Evolutionary conservation across 2,329 filamentous ascomycete genomes (phyloP).

Genomic region (Alternaria sp.): DNA sequence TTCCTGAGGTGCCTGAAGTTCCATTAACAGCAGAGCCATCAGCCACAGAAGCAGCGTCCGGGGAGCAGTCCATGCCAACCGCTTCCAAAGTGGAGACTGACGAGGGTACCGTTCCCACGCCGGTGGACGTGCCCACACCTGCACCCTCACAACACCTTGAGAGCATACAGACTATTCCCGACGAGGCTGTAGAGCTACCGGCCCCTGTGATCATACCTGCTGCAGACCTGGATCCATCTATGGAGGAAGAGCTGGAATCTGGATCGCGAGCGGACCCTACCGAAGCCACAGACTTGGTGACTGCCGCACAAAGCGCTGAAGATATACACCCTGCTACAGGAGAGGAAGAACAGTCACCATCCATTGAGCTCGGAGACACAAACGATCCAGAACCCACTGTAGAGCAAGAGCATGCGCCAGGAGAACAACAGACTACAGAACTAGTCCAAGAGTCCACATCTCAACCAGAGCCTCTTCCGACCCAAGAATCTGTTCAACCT

Average conservation of each 20-base stretch:
- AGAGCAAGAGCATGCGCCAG: slow-evolving; percentile 7
- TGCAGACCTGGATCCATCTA: slow-evolving; percentile 16
- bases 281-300: slow-evolving; percentile 8
- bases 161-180: slow-evolving; percentile 15
- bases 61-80: slow-evolving; percentile 21
- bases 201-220: slow-evolving; percentile 13
- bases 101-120: slow-evolving; percentile 30
- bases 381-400: slow-evolving; percentile 16
- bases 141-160: slow-evolving; percentile 25
- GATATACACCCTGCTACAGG: slow-evolving; percentile 2
- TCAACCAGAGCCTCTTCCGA: slow-evolving; percentile 1
- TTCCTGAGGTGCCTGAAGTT: slow-evolving; percentile 28
- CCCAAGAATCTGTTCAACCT: slow-evolving; percentile 7
- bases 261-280: slow-evolving; percentile 8
- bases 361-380: slow-evolving; percentile 16
- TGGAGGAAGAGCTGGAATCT: slow-evolving; percentile 12
- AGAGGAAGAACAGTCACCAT: slow-evolving; percentile 4
- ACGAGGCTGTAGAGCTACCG: slow-evolving; percentile 11
- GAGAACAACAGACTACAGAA: slow-evolving; percentile 7
- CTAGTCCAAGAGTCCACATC: slow-evolving; percentile 11
- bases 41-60: slow-evolving; percentile 21
- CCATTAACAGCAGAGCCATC: slow-evolving; percentile 30
- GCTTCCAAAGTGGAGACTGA: slow-evolving; percentile 17
- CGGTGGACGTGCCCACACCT: slow-evolving; percentile 28
- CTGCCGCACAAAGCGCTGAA: slow-evolving; percentile 11